Evolutionary conservation across 352 stramenopile genomes (phyloP), one percentile per base, ranked within the genome.

Genomic region (Pythium brassicae): DNA sequence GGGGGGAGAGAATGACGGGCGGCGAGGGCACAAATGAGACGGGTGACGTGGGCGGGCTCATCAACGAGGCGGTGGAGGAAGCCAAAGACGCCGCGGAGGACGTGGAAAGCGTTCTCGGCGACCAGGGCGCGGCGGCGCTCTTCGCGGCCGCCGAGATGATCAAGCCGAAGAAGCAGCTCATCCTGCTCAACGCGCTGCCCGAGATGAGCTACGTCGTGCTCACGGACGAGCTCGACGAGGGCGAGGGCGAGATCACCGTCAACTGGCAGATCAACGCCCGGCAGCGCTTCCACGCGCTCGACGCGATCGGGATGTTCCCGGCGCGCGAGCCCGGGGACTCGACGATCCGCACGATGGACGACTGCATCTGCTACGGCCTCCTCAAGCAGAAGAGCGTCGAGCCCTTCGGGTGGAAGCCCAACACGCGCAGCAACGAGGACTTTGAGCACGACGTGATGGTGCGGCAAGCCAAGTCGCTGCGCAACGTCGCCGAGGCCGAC

Each of bases 301-400:
- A 86, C 50, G 73, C 73, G 4, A 81, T 86, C 44, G 76, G 73
- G 3, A 84, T 86, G 73, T 86, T 86, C 53, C 69, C 72, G 0
- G 69, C 65, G 1, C 62, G 71, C 10, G 59, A 65, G 9, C 39
- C 67, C 0, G 71, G 68, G 2, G 74, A 79, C 37, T 35, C 60
- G 6, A 60, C 29, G 4, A 46, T 66, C 0, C 66, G 67, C 2
- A 74, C 66, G 2, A 83, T 86, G 73, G 66, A 83, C 14, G 64
- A 86, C 19, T 86, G 76, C 23, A 76, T 86, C 15, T 86, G 76
- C 53, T 86, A 81, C 27, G 69, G 76, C 10, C 55, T 81, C 8
- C 45, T 86, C 20, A 80, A 83, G 42, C 66, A 81, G 3, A 57
- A 46, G 22, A 56, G 40, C 5, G 68, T 55, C 2, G 25, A 81